Conservation (phyloP, 305 asterid species). For the Rubia tinctorum region DNA sequence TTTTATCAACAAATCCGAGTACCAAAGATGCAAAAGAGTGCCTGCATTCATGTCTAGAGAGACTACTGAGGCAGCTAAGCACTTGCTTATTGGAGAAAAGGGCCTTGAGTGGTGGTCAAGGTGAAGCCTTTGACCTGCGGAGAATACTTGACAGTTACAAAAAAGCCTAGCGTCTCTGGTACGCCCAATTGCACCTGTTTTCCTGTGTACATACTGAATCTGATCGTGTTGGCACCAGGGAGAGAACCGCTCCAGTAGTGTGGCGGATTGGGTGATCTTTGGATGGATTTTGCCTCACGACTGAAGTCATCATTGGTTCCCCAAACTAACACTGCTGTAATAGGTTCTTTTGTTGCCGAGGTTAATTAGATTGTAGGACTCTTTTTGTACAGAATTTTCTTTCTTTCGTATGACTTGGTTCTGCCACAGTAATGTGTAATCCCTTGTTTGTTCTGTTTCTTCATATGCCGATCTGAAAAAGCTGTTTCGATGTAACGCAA, state of each 20-base stretch:
- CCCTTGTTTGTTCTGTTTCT: too few relatives aligned
- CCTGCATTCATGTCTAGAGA: conserved; percentile 74
- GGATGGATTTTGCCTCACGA: conserved; percentile 1
- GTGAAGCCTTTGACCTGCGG: conserved; percentile 69
- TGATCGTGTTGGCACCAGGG: conserved; percentile 1
- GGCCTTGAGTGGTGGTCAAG: conserved; percentile 63
- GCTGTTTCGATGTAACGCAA: not conserved
- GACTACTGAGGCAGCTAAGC: conserved; percentile 66
- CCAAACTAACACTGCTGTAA: not conserved
- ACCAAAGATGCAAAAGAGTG: conserved; percentile 42
- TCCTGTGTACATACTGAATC: conserved; percentile 18
- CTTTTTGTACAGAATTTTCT: not conserved
- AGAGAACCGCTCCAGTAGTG: not conserved
- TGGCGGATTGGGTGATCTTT: conserved; percentile 8
- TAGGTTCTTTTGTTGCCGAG: not conserved
- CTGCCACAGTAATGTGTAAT: conserved; percentile 3
- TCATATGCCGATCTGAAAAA: not conserved
- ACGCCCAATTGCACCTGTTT: not conserved
- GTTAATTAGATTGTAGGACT: conserved; percentile 4
- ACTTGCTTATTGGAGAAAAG: conserved; percentile 78
- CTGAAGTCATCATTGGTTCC: not conserved
- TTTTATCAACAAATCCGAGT: conserved; percentile 61
- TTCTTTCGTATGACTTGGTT: not conserved
- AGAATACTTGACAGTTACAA: conserved; percentile 48
- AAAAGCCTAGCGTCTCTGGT: conserved; percentile 25